Percentiles rank a stretch among this genome's conserved stretches.
Evolutionary conservation across 257 asterid species (phyloP).

Genomic region (Solanum medicagineum): DNA sequence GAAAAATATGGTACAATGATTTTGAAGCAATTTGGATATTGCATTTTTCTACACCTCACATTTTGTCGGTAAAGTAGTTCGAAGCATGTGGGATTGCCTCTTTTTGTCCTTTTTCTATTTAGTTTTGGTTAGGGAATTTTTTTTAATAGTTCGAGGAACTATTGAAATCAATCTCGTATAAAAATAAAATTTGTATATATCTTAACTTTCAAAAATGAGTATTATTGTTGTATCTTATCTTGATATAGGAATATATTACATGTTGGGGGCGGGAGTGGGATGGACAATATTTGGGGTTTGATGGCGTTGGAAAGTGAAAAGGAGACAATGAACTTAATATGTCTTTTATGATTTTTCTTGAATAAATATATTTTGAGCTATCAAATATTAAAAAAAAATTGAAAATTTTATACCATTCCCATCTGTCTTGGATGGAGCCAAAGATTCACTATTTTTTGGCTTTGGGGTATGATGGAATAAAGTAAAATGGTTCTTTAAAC

Average conservation of each 20-base stretch:
- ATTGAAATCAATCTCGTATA: rapidly evolving
- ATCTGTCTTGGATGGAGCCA: too few species aligned
- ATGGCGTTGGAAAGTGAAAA: not conserved
- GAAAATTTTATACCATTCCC: not conserved
- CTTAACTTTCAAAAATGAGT: rapidly evolving
- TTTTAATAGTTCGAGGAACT: rapidly evolving
- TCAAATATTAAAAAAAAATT: not conserved
- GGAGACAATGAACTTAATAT: not conserved
- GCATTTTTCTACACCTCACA: not conserved
- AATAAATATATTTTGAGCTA: not conserved
- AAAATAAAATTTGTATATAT: rapidly evolving
- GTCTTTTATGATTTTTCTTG: not conserved
- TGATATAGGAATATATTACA: too few species aligned
- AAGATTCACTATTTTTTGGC: too few species aligned
- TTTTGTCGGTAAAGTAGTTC: not conserved
- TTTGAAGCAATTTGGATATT: not conserved
- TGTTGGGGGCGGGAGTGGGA: too few species aligned
- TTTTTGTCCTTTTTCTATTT: not conserved
- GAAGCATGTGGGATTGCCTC: not conserved
- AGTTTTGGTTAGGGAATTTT: not conserved
- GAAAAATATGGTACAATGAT: not conserved
- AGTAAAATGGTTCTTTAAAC: too few species aligned
- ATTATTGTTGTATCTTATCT: not conserved
- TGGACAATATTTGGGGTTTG: too few species aligned
- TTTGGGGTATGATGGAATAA: too few species aligned